Evolutionary conservation across 139 green algal genomes (phyloP), one percentile per base, ranked within the genome.

Genomic region (Picochlorum sp.): DNA sequence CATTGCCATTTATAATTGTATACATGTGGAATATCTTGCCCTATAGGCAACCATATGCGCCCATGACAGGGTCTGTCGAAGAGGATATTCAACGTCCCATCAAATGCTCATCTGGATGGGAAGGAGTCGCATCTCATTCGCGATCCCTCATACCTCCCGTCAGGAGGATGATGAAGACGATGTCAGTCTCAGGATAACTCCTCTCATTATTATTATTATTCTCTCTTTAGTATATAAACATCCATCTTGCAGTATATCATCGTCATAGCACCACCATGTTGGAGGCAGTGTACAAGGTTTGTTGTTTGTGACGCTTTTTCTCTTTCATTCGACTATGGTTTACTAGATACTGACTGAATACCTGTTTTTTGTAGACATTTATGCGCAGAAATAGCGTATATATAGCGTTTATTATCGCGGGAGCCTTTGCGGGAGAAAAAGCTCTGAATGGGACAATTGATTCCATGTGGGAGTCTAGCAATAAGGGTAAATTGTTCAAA

Each of bases 401-500:
- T 45, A 26, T 79, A 2, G 73, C 47, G 6, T 61, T 73, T 23
- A 71, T 79, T 18, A 52, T 79, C 21, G 57, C 34, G 10, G 73
- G 73, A 30, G 73, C 73, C 4, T 72, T 73, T 41, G 37, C 63
- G 15, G 73, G 73, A 23, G 73, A 79, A 60, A 54, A 28, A 65
- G 72, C 74, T 61, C 64, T 79, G 16, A 55, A 75, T 30, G 30
- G 23, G 10, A 20, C 57, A 26, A 26, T 47, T 28, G 58, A 79
- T 31, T 55, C 44, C 38, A 18, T 75, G 26, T 79, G 73, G 73
- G 68, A 79, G 67, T 75, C 67, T 7, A 72, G 75, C 63, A 79
- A 79, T 63, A 58, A 75, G 41, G 67, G 67, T 57, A 77, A 77
- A 64, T 54, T 77, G 37, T 77, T 49, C 65, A 77, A 77, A 60